Conservation (phyloP, 108 stramenopile species). For the Fistulifera solaris region DNA sequence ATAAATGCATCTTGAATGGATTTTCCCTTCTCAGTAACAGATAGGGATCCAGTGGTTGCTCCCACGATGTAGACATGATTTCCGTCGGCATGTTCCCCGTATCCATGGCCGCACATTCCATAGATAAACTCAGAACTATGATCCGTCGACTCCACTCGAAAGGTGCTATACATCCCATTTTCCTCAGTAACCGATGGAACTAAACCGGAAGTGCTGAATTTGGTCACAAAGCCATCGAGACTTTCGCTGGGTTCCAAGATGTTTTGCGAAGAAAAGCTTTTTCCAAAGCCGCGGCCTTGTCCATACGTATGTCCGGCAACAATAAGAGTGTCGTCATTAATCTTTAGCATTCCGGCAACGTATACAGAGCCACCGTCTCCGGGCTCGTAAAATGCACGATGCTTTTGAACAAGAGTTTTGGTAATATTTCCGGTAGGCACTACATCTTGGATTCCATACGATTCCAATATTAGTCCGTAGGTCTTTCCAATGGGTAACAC, state of each 20-base stretch:
- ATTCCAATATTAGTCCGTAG: no score
- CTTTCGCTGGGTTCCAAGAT: conserved; percentile 7
- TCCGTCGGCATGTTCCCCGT: conserved; percentile 5
- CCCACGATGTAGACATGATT: conserved; percentile 29
- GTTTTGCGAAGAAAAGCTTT: neutral
- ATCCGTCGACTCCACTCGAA: conserved; percentile 9
- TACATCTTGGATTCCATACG: no score
- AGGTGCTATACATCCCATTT: neutral
- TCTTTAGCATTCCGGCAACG: neutral
- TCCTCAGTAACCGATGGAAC: neutral
- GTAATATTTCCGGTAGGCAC: no score
- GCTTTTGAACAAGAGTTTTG: no score
- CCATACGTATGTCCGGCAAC: conserved; percentile 33
- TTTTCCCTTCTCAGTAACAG: conserved; percentile 7
- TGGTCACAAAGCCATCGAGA: conserved; percentile 36
- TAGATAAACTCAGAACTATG: conserved; percentile 22
- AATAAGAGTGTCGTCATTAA: conserved; percentile 10
- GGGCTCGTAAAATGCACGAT: neutral
- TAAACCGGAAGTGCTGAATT: conserved; percentile 13
- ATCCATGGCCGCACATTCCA: conserved; percentile 20
- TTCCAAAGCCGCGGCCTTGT: conserved; percentile 3
- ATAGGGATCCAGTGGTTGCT: conserved; percentile 3
- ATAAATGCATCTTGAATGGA: conserved; percentile 20
- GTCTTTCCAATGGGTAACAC: no score
- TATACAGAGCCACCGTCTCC: neutral